Evolutionary conservation across 805 yeast genomes (phyloP), one percentile per base, ranked within the genome.

Genomic region (Barnettozyma sucrosica): DNA sequence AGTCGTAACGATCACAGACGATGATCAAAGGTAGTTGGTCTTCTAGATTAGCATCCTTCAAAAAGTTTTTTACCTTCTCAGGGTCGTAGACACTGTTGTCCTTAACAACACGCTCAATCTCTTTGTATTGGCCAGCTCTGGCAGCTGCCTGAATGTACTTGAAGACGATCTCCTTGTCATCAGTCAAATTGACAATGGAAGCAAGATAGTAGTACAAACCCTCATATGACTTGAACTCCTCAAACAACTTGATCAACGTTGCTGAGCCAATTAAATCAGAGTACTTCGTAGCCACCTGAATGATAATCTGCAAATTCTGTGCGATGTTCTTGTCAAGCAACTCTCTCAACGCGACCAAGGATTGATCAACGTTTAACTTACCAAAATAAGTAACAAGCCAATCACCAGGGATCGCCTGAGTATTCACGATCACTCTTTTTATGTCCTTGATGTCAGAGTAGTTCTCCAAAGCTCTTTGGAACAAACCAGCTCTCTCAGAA

Each of bases 61-160:
- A 77, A 70, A 87, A 95, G 72, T 93, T 93, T 76, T 93, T 93
- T 51, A 93, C 98, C 70, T 90, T 90, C 67, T 93, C 99, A 50
- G 98, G 95, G 64, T 89, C 92, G 69, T 92, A 93, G 50, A 89
- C 92, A 56, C 80, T 86, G 74, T 93, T 93, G 64, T 89, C 96
- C 67, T 93, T 83, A 45, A 89, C 97, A 52, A 93, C 80, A 67
- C 99, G 82, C 73, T 93, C 99, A 62, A 93, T 89, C 71, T 93
- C 99, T 62, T 86, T 85, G 65, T 77, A 76, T 72, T 93, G 98
- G 51, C 90, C 90, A 64, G 89, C 75, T 62, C 80, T 82, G 36
- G 97, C 87, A 53, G 98, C 97, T 51, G 96, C 81, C 68, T 89
- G 96, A 58, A 93, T 89, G 70, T 92, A 93, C 71, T 95, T 93